Evolutionary conservation across 2,329 filamentous ascomycete species (phyloP).

Genomic region (Dryadomyces sulphureus): DNA sequence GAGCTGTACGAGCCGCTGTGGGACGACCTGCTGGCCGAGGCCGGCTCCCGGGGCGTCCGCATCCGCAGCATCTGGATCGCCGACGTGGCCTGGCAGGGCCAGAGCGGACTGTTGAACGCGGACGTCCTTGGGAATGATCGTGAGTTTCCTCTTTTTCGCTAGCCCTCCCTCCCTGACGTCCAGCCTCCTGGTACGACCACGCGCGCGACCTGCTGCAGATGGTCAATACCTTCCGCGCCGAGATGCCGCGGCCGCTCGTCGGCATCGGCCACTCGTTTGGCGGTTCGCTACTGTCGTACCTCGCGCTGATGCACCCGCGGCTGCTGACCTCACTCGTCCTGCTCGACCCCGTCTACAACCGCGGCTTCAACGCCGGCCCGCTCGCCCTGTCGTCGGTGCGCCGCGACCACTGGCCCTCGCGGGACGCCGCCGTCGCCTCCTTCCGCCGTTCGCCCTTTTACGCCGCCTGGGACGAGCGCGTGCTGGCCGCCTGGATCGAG

Average conservation of each 20-base stretch:
- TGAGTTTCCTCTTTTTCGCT: conserved; percentile 23
- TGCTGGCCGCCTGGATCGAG: conserved; percentile 57
- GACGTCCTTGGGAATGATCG: conserved; percentile 67
- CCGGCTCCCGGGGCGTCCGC: conserved; percentile 44
- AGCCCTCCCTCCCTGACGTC: conserved; percentile 1
- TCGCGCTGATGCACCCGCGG: conserved; percentile 65
- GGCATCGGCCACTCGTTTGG: conserved; percentile 87
- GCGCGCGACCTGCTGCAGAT: conserved; percentile 72
- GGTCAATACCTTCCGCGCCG: conserved; percentile 65
- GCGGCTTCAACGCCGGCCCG: conserved; percentile 30
- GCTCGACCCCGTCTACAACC: conserved; percentile 76
- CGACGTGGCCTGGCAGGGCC: conserved; percentile 75
- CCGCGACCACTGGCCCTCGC: conserved; percentile 70
- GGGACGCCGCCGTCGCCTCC: conserved; percentile 47
- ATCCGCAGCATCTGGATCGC: conserved; percentile 82
- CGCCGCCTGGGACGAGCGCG: conserved; percentile 64
- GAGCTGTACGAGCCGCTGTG: conserved; percentile 88
- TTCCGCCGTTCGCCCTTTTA: conserved; percentile 66
- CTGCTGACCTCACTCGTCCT: conserved; percentile 62
- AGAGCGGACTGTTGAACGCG: conserved; percentile 67
- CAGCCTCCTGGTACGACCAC: conserved; percentile 77
- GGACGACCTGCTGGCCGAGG: conserved; percentile 57
- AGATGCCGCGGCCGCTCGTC: conserved; percentile 70
- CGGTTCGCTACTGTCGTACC: conserved; percentile 54
- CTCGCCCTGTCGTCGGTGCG: conserved; percentile 50